Base-by-base conservation (phyloP, 2,329 filamentous ascomycete species). In the Neofusicoccum kwambonambiense region DNA sequence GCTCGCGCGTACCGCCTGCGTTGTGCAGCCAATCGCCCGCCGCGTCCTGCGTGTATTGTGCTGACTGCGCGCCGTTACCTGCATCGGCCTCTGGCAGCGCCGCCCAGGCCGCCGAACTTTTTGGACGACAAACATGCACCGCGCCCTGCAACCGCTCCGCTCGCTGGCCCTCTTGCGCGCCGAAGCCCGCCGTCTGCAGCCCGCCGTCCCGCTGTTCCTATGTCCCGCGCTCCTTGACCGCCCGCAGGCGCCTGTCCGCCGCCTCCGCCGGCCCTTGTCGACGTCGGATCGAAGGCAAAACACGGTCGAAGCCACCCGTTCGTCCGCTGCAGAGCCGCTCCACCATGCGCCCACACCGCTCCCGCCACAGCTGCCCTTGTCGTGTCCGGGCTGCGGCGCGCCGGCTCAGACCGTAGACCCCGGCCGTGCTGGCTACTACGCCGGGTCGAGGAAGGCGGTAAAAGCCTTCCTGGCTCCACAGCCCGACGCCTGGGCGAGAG, bases 321-420 rank as follows among this genome's bases (percentile, higher is more conserved):
- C 61, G 45, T 60, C 56, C 56, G 56, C 42, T 44, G 56, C 56
- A 35, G 54, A 58, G 35, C 54, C 37, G 19, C 27, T 19, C 31
- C 31, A 3, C 31, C 41, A 37, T 34, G n/a, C 15, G 13, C 17
- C 45, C 45, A 41, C 44, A 62, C 58, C 58, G 19, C 45, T 45
- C 45, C 45, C 19, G 11, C 42, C n/a, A 4, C 35, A 7, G 3
- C 72, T 88, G 12, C 85, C 85, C 0, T 64, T 80, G 6, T 80
- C 82, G 27, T 89, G 87, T 72, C 87, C 87, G 35, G 87, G 87
- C 69, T 89, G 87, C 68, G 87, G 87, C 62, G 87, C 86, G 34
- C 82, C 83, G 41, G 81, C 84, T 39, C 87, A 89, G 73, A 84
- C 82, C 4, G 72, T 85, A 56, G 81, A 85, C 52, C 77, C 81